phyloP scores from a whole-genome alignment of 768 basidiomycete species.

The Dictyophora rubrovolvata region DNA sequence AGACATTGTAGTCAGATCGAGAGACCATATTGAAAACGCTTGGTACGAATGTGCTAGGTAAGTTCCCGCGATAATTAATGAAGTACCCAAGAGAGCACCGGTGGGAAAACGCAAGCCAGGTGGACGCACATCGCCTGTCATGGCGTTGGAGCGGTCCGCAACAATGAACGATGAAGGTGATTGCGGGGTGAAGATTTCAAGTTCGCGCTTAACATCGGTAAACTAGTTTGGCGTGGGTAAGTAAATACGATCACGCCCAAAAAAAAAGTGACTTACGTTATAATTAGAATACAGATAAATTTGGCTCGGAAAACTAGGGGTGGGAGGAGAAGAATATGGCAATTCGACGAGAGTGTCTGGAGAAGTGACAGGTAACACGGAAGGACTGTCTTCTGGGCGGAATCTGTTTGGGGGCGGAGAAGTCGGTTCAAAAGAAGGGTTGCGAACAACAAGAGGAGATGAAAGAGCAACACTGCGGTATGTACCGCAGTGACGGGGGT shows the following conservation, averaged over 20 bases:
- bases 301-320: conserved; percentile 69
- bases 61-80: conserved; percentile 90
- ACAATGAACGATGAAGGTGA: conserved; percentile 61
- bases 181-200: conserved; percentile 77
- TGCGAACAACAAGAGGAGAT: conserved; percentile 53
- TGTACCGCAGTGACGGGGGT: conserved; percentile 91
- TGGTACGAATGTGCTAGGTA: conserved; percentile 92
- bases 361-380: conserved; percentile 20
- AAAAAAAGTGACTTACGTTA: conserved; percentile 48
- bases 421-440: conserved; percentile 45
- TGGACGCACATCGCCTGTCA: conserved; percentile 76
- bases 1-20: conserved; percentile 72
- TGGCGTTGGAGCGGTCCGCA: conserved; percentile 67
- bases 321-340: conserved; percentile 66
- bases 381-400: conserved; percentile 40
- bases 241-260: conserved; percentile 12
- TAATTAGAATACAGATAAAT: conserved; percentile 94
- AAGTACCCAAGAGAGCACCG: conserved; percentile 81
- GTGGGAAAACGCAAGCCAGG: conserved; percentile 95
- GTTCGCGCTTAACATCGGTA: conserved; percentile 89
- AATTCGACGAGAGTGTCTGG: conserved; percentile 50
- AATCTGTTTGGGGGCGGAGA: conserved; percentile 21
- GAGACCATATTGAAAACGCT: conserved; percentile 93
- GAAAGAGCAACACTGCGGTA: conserved; percentile 91
- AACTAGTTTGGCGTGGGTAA: conserved; percentile 39